Evolutionary conservation across 371 early-diverging fungal genomes (phyloP).

Genomic region (Mortierella polycephala): DNA sequence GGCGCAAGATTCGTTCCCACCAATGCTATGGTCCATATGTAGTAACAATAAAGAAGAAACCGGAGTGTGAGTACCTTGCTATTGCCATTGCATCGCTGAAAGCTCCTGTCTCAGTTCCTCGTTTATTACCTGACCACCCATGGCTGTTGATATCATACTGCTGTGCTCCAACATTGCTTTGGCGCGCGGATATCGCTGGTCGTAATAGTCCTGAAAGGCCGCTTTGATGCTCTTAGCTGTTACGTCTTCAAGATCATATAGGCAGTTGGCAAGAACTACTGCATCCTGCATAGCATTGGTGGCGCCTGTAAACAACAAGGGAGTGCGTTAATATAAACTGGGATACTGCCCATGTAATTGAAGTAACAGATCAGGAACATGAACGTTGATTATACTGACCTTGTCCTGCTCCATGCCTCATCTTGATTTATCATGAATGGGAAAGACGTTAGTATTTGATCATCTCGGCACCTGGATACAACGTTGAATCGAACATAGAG

Average conservation of each 20-base stretch:
- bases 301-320: constrained; percentile 13
- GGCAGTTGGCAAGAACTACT: constrained; percentile 27
- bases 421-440: not conserved
- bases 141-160: constrained; percentile 1
- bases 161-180: constrained; percentile 9
- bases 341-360: not conserved
- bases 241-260: constrained; percentile 12
- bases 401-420: no score
- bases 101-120: no score
- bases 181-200: constrained; percentile 9
- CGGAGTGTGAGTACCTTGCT: no score
- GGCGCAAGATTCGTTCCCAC: constrained; percentile 9
- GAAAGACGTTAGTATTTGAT: not conserved
- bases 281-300: constrained; percentile 44
- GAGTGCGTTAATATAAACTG: not conserved
- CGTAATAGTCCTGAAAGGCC: constrained; percentile 17
- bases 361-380: not conserved
- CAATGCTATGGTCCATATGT: no score
- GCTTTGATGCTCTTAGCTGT: constrained; percentile 1
- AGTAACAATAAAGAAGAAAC: no score
- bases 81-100: no score
- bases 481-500: no score
- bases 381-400: no score
- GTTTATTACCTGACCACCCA: no score
- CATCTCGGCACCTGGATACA: not conserved